These are phyloP conservation scores for Persicaria maculosa DNA, from an alignment of 148 eudicot genomes.

Conservation along the genomic window DNA sequence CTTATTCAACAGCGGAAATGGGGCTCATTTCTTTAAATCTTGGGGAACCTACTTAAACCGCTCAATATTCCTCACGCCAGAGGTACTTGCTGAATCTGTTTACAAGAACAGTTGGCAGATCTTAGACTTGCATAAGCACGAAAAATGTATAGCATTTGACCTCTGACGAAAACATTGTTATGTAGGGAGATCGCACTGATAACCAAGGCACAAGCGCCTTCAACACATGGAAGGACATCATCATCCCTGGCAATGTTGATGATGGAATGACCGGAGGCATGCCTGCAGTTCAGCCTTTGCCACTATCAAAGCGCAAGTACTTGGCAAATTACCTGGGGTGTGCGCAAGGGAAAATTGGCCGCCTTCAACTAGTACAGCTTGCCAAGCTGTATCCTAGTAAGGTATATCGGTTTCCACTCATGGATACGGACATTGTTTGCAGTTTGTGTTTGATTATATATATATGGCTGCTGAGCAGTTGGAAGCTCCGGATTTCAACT, in stretches of 20 bases:
- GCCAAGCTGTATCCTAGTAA: conserved; percentile 68
- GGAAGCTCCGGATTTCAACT: conserved; percentile 96
- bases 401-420: conserved; percentile 29
- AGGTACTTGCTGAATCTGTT: conserved; percentile 34
- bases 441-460: no score
- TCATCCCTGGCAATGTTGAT: conserved; percentile 92
- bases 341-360: conserved; percentile 75
- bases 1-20: conserved; percentile 45
- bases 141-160: background rate
- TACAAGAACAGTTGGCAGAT: background rate
- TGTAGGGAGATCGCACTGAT: conserved; percentile 90
- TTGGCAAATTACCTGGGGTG: conserved; percentile 83
- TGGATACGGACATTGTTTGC: background rate
- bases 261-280: conserved; percentile 71
- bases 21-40: conserved; percentile 89
- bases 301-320: conserved; percentile 67
- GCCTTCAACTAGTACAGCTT: conserved; percentile 70
- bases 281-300: conserved; percentile 59
- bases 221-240: conserved; percentile 90
- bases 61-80: conserved; percentile 87
- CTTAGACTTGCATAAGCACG: background rate
- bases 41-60: conserved; percentile 79
- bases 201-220: conserved; percentile 83
- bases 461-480: conserved; percentile 33
- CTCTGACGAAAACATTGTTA: conserved; percentile 3